A percentile compares a stretch with the other conserved stretches of the same genome.
phyloP scores from a whole-genome alignment of 1,284 basidiomycete species.

The Thecaphora thlaspeos region DNA sequence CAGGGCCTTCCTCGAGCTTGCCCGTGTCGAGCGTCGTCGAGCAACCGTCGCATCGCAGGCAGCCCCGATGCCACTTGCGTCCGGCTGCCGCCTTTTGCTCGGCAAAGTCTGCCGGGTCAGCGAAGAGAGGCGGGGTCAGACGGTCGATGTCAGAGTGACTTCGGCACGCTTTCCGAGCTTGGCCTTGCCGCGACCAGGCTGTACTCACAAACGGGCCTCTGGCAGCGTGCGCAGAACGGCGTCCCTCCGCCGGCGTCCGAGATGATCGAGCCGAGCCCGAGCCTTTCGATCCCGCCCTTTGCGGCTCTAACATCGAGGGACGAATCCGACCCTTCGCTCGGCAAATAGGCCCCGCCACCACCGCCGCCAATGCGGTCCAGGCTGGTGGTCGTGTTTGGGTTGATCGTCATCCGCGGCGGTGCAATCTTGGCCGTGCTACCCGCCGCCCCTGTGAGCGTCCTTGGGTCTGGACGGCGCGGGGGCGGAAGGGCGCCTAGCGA shows the following conservation, averaged over 20 bases:
- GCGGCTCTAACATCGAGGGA: conserved; percentile 3
- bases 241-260: conserved; percentile 40
- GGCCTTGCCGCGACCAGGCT: no score
- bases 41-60: conserved; percentile 54
- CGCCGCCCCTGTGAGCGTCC: conserved; percentile 29
- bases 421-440: conserved; percentile 29
- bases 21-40: conserved; percentile 46
- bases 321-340: neutral
- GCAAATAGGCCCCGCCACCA: neutral
- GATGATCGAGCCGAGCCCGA: conserved; percentile 32
- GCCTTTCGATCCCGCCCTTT: conserved; percentile 31
- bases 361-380: neutral
- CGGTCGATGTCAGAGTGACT: neutral
- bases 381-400: conserved; percentile 7
- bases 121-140: no score
- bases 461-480: conserved; percentile 24
- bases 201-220: conserved; percentile 44
- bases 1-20: conserved; percentile 51
- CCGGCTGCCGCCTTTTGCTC: conserved; percentile 52
- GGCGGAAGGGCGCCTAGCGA: conserved; percentile 19
- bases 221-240: conserved; percentile 51
- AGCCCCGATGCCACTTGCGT: conserved; percentile 52
- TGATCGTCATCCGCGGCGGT: conserved; percentile 16
- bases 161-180: neutral
- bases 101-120: conserved; percentile 53